phyloP scores from a whole-genome alignment of 75 land plant genomes.

The Cryptomeria japonica region DNA sequence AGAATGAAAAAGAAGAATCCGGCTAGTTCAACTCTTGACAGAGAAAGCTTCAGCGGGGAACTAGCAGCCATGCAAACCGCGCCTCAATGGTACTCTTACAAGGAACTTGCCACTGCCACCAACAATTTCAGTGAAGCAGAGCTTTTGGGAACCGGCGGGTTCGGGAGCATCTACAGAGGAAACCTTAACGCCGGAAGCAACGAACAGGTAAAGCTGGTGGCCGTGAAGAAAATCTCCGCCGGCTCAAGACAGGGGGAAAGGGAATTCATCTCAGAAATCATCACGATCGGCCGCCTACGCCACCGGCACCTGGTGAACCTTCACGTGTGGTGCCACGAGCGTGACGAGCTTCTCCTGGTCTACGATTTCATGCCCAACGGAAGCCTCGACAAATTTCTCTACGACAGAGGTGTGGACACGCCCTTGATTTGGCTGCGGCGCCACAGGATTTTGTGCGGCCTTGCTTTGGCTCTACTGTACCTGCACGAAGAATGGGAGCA shows the following conservation, averaged over 20 bases:
- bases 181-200: background rate
- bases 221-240: constrained; percentile 38
- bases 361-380: constrained; percentile 36
- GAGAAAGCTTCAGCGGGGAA: background rate
- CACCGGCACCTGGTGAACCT: constrained; percentile 49
- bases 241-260: constrained; percentile 36
- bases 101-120: constrained; percentile 28
- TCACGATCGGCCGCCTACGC: constrained; percentile 35
- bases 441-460: constrained; percentile 27
- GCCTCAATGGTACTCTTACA: constrained; percentile 25
- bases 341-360: constrained; percentile 29
- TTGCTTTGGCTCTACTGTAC: constrained; percentile 44
- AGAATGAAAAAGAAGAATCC: background rate
- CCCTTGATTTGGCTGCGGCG: constrained; percentile 26
- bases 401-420: background rate
- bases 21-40: too few relatives aligned
- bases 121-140: constrained; percentile 27
- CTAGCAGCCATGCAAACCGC: background rate
- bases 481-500: constrained; percentile 49
- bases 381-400: constrained; percentile 25
- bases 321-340: constrained; percentile 44
- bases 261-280: constrained; percentile 48
- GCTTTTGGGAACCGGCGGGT: constrained; percentile 44
- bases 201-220: background rate
- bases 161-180: constrained; percentile 44